Evolutionary conservation across 768 basidiomycete genomes (phyloP).

Genomic region (Fibroporia radiculosa): DNA sequence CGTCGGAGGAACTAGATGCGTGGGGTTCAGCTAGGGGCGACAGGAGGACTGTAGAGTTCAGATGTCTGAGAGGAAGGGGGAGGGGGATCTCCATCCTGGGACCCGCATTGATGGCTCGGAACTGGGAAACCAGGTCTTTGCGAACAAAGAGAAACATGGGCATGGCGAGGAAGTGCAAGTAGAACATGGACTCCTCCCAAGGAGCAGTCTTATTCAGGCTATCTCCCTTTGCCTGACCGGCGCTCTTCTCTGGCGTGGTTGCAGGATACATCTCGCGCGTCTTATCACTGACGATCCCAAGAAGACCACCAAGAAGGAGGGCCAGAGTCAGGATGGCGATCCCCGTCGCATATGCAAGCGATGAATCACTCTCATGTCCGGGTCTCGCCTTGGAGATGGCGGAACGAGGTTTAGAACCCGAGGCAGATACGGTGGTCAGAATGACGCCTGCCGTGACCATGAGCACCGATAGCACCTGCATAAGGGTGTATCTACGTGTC

Average conservation of each 20-base stretch:
- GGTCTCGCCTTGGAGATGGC: conserved; percentile 2
- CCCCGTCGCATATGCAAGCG: conserved; percentile 54
- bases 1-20: conserved; percentile 16
- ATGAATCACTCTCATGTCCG: conserved; percentile 6
- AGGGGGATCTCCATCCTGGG: conserved; percentile 22
- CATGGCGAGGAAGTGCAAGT: conserved; percentile 73
- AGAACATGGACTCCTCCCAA: conserved; percentile 94
- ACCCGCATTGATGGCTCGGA: conserved; percentile 33
- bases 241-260: background rate
- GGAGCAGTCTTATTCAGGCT: conserved; percentile 14
- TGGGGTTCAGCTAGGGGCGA: conserved; percentile 1
- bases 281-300: conserved; percentile 82
- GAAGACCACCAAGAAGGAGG: conserved; percentile 69
- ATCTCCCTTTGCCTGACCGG: background rate
- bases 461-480: conserved; percentile 70
- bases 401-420: conserved; percentile 24
- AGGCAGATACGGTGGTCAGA: conserved; percentile 75
- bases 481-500: conserved; percentile 34
- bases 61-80: conserved; percentile 5
- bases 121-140: conserved; percentile 41
- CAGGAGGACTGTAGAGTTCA: conserved; percentile 20
- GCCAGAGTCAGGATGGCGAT: conserved; percentile 70
- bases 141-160: conserved; percentile 68
- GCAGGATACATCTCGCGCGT: conserved; percentile 51
- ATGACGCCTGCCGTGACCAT: conserved; percentile 75